phyloP scores from a whole-genome alignment of 208 protist species.

The Trypanosomatidae sp. region DNA sequence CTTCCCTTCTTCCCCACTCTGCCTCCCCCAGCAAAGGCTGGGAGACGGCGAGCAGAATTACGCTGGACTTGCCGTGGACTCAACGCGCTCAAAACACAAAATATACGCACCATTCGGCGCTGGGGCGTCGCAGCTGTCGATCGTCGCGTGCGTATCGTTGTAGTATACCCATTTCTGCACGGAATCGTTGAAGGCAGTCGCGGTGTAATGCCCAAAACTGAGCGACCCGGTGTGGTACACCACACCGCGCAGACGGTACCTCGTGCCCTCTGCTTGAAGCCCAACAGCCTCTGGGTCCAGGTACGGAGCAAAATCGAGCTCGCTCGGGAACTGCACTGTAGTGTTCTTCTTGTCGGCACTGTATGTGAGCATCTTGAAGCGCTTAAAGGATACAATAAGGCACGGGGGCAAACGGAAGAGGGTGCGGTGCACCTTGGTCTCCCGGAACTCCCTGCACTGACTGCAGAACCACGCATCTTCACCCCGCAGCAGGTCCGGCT shows the following conservation, averaged over 20 bases:
- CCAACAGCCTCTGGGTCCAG: constrained; percentile 47
- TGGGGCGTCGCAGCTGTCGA: constrained; percentile 24
- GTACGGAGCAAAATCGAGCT: constrained; percentile 60
- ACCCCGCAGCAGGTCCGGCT: constrained; percentile 56
- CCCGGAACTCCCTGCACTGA: constrained; percentile 60
- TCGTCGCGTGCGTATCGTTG: constrained; percentile 58
- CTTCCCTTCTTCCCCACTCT: background rate
- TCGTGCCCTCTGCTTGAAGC: constrained; percentile 23
- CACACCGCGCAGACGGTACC: constrained; percentile 68
- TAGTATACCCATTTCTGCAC: constrained; percentile 69
- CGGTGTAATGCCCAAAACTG: constrained; percentile 86
- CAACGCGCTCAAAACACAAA: constrained; percentile 68
- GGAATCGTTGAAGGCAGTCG: constrained; percentile 49
- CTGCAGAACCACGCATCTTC: constrained; percentile 76
- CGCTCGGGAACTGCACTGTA: constrained; percentile 47
- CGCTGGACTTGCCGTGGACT: background rate
- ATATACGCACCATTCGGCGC: constrained; percentile 60
- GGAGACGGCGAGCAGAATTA: background rate
- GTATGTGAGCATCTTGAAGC: constrained; percentile 71
- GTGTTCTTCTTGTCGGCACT: constrained; percentile 74
- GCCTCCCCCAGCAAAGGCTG: background rate
- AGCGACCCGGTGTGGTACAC: constrained; percentile 80
- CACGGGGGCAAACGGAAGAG: constrained; percentile 74
- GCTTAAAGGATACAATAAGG: constrained; percentile 78
- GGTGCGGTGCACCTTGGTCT: constrained; percentile 48